Conservation (phyloP, 345 rosid species). For the Toxicodendron radicans region DNA sequence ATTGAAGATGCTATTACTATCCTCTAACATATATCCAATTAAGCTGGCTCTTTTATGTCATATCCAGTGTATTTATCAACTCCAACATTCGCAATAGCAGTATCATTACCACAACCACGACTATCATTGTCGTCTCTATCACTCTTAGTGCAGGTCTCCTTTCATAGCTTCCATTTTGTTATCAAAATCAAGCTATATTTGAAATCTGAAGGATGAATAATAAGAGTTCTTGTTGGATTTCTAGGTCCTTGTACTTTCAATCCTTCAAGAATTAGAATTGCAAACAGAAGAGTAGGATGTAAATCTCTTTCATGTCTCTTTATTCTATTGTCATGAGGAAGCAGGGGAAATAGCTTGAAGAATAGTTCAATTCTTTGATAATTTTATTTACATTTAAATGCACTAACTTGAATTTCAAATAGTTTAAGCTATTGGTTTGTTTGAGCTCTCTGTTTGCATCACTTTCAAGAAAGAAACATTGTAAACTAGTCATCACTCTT, state of each 20-base stretch:
- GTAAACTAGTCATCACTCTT: neutral
- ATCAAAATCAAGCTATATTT: neutral
- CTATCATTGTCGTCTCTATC: neutral
- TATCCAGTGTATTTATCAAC: neutral
- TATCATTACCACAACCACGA: neutral
- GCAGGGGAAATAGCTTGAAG: neutral
- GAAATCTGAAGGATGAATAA: neutral
- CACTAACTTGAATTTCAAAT: neutral
- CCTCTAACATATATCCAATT: neutral
- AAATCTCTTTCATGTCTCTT: neutral
- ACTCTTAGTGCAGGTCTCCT: neutral
- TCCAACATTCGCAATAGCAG: too few relatives aligned
- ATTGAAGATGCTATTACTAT: neutral
- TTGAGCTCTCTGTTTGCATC: neutral
- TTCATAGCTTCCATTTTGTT: neutral
- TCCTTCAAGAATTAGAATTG: neutral
- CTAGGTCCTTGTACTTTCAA: neutral
- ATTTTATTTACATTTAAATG: neutral
- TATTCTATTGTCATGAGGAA: neutral
- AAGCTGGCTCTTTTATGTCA: neutral
- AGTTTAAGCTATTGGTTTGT: conserved; percentile 3
- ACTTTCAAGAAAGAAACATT: neutral
- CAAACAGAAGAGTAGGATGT: neutral
- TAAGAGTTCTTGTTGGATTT: neutral
- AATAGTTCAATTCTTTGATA: neutral